Conservation (phyloP, 495 filamentous ascomycete species). For the Aspergillus carlsbadensis region DNA sequence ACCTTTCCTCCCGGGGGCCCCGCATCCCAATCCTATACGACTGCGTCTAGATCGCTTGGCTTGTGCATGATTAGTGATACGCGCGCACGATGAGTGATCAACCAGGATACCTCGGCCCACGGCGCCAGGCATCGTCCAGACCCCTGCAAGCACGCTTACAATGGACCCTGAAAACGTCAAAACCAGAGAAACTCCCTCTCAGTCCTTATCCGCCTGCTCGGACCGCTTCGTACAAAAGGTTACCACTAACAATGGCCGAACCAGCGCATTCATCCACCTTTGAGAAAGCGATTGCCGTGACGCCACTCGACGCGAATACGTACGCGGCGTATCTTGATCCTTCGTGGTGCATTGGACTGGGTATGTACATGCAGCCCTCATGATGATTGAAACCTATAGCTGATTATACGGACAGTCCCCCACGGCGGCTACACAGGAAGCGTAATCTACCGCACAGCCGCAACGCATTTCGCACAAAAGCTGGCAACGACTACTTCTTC, state of each 20-base stretch:
- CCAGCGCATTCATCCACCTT: conserved; percentile 28
- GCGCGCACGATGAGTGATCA: too few species aligned
- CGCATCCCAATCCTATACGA: too few species aligned
- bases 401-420: conserved; percentile 48
- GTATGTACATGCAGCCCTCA: conserved; percentile 25
- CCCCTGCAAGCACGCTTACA: too few species aligned
- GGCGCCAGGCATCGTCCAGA: too few species aligned
- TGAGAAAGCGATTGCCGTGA: conserved; percentile 49
- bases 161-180: too few species aligned
- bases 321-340: conserved; percentile 52
- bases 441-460: conserved; percentile 50
- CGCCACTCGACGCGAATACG: conserved; percentile 50
- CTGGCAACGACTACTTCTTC: background rate
- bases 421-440: conserved; percentile 68
- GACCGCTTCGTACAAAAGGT: too few species aligned
- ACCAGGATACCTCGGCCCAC: too few species aligned
- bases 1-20: too few species aligned
- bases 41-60: too few species aligned
- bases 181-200: too few species aligned
- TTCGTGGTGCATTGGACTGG: conserved; percentile 62
- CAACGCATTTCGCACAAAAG: conserved; percentile 45
- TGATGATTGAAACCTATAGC: background rate
- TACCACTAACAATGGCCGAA: background rate
- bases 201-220: too few species aligned
- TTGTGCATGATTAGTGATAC: too few species aligned